phyloP scores from a whole-genome alignment of 148 eudicot species.

The Rhododendron ovatum region DNA sequence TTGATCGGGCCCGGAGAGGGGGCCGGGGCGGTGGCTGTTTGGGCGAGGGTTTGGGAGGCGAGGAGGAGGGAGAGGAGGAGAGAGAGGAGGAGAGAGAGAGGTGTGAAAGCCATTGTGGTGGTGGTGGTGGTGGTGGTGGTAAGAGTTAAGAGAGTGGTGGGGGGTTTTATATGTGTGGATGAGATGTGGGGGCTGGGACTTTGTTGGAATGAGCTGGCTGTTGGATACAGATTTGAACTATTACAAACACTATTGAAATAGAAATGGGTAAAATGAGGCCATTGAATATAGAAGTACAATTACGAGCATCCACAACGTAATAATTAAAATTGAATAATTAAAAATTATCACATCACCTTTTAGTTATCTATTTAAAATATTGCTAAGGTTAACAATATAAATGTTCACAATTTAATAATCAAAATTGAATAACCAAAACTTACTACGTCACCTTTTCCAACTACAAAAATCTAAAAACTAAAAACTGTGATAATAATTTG shows the following conservation, averaged over 20 bases:
- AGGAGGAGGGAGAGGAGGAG: constrained; percentile 17
- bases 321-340: too few species aligned
- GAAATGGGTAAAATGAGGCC: neutral
- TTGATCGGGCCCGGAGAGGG: constrained; percentile 57
- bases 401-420: too few species aligned
- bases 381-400: too few species aligned
- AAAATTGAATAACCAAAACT: too few species aligned
- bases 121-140: neutral
- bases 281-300: neutral
- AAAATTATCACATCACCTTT: too few species aligned
- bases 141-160: neutral
- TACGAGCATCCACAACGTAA: too few species aligned
- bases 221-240: constrained; percentile 22
- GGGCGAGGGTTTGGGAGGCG: constrained; percentile 21
- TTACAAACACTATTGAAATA: neutral
- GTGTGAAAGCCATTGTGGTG: constrained; percentile 21
- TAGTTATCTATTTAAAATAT: too few species aligned
- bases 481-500: too few species aligned
- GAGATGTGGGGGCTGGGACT: constrained; percentile 10
- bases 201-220: constrained; percentile 45
- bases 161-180: constrained; percentile 11
- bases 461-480: too few species aligned
- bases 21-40: constrained; percentile 47
- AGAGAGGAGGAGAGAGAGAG: constrained; percentile 12
- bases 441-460: too few species aligned